Conservation (phyloP, 176 grass and related monocot genomes). For the Oryza rufipogon region DNA sequence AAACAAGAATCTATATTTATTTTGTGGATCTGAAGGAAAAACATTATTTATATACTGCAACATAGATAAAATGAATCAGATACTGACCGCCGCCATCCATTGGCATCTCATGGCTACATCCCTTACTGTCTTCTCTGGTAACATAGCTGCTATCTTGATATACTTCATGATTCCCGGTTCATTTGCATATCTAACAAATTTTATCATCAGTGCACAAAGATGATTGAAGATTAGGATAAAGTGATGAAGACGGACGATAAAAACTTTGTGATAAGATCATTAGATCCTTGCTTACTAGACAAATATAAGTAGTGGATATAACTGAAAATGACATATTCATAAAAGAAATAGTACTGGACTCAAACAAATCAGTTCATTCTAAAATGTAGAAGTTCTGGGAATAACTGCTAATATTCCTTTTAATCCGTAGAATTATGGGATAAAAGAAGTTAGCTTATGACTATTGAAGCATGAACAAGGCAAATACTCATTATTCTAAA, state of each 20-base stretch:
- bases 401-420: slow-evolving; percentile 13
- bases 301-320: slow-evolving; percentile 5
- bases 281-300: neutral
- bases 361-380: slow-evolving; percentile 19
- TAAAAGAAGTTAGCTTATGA: neutral
- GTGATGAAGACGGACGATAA: slow-evolving; percentile 8
- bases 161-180: slow-evolving; percentile 95
- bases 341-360: neutral
- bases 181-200: slow-evolving; percentile 68
- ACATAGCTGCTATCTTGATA: slow-evolving; percentile 86
- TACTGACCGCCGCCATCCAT: slow-evolving; percentile 90
- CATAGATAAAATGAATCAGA: slow-evolving; percentile 31
- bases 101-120: slow-evolving; percentile 98
- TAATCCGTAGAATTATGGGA: neutral
- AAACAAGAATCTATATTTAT: slow-evolving; percentile 10
- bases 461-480: slow-evolving; percentile 11
- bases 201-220: slow-evolving; percentile 31
- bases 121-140: slow-evolving; percentile 94
- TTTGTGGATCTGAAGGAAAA: slow-evolving; percentile 3
- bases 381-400: neutral
- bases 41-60: neutral
- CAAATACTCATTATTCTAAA: slow-evolving; percentile 24
- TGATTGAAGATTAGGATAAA: slow-evolving; percentile 16
- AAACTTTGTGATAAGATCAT: neutral
- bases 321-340: neutral